Conservation (phyloP, 2,329 filamentous ascomycete genomes). For the Didymella arachidicola region DNA sequence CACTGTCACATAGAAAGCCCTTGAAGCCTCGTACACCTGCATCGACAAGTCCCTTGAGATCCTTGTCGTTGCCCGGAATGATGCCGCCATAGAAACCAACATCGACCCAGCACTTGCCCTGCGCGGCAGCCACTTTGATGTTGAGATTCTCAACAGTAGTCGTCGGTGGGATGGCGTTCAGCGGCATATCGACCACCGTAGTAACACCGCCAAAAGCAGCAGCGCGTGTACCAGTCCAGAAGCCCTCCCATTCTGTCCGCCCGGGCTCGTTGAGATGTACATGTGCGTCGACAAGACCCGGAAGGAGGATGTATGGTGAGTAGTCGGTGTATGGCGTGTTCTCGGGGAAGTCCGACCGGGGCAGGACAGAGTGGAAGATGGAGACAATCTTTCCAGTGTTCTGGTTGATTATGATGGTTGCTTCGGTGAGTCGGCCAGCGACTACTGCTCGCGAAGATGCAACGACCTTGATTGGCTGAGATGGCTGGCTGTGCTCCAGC, state of each 20-base stretch:
- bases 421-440: conserved; percentile 77
- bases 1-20: conserved; percentile 95
- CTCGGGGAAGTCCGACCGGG: conserved; percentile 74
- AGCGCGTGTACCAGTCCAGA: conserved; percentile 91
- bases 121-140: conserved; percentile 84
- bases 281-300: conserved; percentile 93
- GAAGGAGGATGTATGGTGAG: conserved; percentile 83
- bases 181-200: conserved; percentile 95
- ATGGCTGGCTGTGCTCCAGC: conserved; percentile 35
- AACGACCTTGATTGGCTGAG: conserved; percentile 72
- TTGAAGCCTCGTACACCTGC: conserved; percentile 95
- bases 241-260: conserved; percentile 97
- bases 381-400: conserved; percentile 83
- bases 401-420: conserved; percentile 81
- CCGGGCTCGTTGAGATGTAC: conserved; percentile 98
- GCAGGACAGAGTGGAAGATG: conserved; percentile 77
- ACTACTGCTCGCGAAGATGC: conserved; percentile 85
- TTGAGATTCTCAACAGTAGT: conserved; percentile 83
- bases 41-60: conserved; percentile 81
- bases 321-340: conserved; percentile 81
- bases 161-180: conserved; percentile 96
- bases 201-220: conserved; percentile 96
- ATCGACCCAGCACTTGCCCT: conserved; percentile 94
- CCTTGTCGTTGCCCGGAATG: conserved; percentile 83
- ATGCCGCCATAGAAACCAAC: conserved; percentile 98